phyloP scores from a whole-genome alignment of 768 basidiomycete genomes.

The Russula sp. region DNA sequence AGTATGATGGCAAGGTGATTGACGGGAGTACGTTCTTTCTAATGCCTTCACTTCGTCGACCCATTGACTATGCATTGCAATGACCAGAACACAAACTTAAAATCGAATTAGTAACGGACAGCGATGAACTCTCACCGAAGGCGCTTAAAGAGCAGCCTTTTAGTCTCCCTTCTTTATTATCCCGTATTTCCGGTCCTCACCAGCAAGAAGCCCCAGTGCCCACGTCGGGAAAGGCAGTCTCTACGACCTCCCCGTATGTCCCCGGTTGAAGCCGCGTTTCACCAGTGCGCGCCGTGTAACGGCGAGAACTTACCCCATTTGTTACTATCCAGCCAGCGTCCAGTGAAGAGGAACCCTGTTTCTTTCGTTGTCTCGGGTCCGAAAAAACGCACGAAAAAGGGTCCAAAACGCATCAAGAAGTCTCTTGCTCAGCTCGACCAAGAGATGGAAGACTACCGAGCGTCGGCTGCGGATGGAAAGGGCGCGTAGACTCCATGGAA shows the following conservation, averaged over 20 bases:
- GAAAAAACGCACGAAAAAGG: conserved; percentile 53
- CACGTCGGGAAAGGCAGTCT: not conserved
- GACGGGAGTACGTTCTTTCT: conserved; percentile 44
- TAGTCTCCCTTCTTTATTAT: conserved; percentile 35
- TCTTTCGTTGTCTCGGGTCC: conserved; percentile 13
- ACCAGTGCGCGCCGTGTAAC: not conserved
- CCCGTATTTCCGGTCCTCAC: conserved; percentile 31
- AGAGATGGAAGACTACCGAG: conserved; percentile 78
- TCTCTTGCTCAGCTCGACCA: conserved; percentile 60
- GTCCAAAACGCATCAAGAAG: conserved; percentile 69
- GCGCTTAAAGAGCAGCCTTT: conserved; percentile 26
- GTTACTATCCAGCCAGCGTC: conserved; percentile 8
- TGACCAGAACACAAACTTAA: conserved; percentile 58
- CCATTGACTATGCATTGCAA: not conserved
- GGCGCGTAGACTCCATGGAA: not conserved
- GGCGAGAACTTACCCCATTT: not conserved
- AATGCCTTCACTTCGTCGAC: not conserved
- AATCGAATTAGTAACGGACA: conserved; percentile 55
- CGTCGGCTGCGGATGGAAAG: conserved; percentile 26
- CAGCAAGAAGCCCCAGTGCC: not conserved
- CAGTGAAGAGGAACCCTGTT: conserved; percentile 6
- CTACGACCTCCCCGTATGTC: conserved; percentile 4
- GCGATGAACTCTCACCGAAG: conserved; percentile 28
- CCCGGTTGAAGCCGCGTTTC: not conserved
- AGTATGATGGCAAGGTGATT: conserved; percentile 73